A percentile compares a stretch with the other conserved stretches of the same genome.
Evolutionary conservation across 2,329 filamentous ascomycete species (phyloP).

Genomic region (Cladosporium sp.): DNA sequence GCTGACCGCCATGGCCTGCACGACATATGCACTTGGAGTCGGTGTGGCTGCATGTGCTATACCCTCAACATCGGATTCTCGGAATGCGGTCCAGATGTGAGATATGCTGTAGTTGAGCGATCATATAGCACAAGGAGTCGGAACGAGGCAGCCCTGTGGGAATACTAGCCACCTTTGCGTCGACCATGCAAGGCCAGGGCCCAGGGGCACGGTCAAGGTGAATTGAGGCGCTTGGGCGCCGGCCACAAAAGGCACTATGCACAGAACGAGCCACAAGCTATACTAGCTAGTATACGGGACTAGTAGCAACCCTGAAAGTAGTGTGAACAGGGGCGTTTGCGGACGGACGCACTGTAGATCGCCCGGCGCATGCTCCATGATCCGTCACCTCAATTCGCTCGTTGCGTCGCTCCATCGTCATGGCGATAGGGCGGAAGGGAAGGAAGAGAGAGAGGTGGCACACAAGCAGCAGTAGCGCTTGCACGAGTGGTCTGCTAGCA

Average conservation of each 20-base stretch:
- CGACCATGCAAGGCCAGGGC: slow-evolving; percentile 1
- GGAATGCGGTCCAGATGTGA: background rate
- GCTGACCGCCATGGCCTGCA: background rate
- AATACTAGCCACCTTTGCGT: background rate
- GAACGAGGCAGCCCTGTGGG: background rate
- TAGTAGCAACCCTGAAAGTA: slow-evolving; percentile 2
- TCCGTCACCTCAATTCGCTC: background rate
- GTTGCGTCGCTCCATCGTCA: slow-evolving; percentile 5
- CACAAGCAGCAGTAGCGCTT: background rate
- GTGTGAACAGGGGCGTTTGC: slow-evolving; percentile 7
- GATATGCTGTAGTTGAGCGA: slow-evolving; percentile 3
- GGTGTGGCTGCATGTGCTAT: slow-evolving; percentile 13
- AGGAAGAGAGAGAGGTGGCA: background rate
- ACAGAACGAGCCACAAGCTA: background rate
- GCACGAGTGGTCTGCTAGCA: slow-evolving; percentile 8
- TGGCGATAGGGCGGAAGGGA: slow-evolving; percentile 17
- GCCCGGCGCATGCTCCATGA: background rate
- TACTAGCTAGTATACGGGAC: background rate
- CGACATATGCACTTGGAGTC: background rate
- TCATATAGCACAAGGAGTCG: slow-evolving; percentile 14
- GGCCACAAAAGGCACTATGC: background rate
- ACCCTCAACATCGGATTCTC: background rate
- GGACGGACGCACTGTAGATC: slow-evolving; percentile 16
- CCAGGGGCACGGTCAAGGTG: background rate
- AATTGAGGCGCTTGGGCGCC: slow-evolving; percentile 1